Base-by-base conservation (phyloP, 768 basidiomycete species). In the Pulveroboletus ravenelii region DNA sequence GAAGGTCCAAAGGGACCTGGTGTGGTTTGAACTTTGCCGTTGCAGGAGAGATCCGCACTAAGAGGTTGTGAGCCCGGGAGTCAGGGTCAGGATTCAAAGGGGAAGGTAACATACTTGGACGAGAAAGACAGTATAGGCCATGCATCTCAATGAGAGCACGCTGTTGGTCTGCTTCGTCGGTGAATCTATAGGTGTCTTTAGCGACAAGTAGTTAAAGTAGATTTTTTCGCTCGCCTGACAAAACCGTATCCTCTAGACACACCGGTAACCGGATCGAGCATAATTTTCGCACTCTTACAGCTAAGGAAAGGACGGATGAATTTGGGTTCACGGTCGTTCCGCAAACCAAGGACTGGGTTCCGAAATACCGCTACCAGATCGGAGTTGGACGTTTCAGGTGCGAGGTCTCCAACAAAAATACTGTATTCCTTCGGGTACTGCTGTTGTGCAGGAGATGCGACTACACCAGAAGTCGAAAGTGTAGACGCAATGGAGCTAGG, bases 231-330 rank as follows among this genome's bases (percentile, higher is more conserved):
- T 46, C 53, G 85, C 88, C 93, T 79, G 35, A 96, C 93, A 63
- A 95, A 95, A 27, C 93, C 93, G 67, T 94, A 95, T 4, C 93
- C 93, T 54, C 90, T 78, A 27, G 89, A 91, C 18, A 92, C 81
- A 15, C 92, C 92, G 5, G 91, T 92, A 18, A 86, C 80, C 2
- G 93, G 91, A 67, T 93, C 91, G 42, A 92, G 73, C 91, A 93
- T 93, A 57, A 92, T 95, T 74, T 93, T 93, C 29, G 93, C 93
- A 66, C 91, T 93, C 74, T 92, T 93, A 71, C 92, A 93, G 66
- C 90, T 93, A 34, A 82, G 70, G 71, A 95, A 96, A 3, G 91
- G 89, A 8, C 84, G 79, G 47, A 94, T 91, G 57, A 91, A 88
- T 66, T 89, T 89, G 17, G 91, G 90, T 65, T 89, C 89, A 50